These are phyloP conservation scores for Sclerotinia minor DNA, from an alignment of 2,329 filamentous ascomycete genomes.

Conservation along the genomic window DNA sequence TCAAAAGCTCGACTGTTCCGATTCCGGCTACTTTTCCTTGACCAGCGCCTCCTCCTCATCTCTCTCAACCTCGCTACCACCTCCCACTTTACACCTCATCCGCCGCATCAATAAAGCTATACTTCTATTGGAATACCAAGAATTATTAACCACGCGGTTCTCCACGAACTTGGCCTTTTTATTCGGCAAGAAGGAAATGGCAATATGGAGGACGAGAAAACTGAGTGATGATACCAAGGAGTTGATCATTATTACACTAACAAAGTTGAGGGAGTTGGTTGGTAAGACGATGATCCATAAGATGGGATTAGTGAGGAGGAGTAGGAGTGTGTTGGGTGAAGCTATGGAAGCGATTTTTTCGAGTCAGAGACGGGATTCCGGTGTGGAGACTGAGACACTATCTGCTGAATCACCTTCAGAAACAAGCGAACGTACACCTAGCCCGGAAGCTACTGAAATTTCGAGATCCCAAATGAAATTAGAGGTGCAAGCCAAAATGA, in stretches of 20 bases:
- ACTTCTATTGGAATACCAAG: slow-evolving; percentile 20
- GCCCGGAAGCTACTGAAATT: neutral
- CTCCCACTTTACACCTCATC: slow-evolving; percentile 13
- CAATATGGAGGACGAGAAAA: slow-evolving; percentile 20
- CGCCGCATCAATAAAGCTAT: slow-evolving; percentile 16
- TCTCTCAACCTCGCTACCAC: neutral
- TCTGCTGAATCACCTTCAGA: neutral
- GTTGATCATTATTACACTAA: slow-evolving; percentile 19
- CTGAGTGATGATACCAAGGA: slow-evolving; percentile 22
- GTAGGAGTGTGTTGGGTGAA: slow-evolving; percentile 14
- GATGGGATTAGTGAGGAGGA: slow-evolving; percentile 20
- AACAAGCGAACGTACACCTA: neutral
- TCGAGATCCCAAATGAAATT: neutral
- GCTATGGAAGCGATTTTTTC: slow-evolving; percentile 15
- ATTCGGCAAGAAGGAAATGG: slow-evolving; percentile 24
- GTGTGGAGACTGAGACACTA: slow-evolving; percentile 1
- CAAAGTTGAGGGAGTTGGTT: slow-evolving; percentile 25
- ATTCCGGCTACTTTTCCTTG: slow-evolving; percentile 21
- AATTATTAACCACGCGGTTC: slow-evolving; percentile 19
- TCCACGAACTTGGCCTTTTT: slow-evolving; percentile 21
- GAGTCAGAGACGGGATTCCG: slow-evolving; percentile 11
- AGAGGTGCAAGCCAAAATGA: slow-evolving; percentile 9
- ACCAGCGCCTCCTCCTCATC: neutral
- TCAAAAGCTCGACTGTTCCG: slow-evolving; percentile 14
- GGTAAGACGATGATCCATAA: slow-evolving; percentile 23